These are phyloP conservation scores for Anaeramoeba ignava DNA, from an alignment of 78 protist genomes.

Conservation along the genomic window DNA sequence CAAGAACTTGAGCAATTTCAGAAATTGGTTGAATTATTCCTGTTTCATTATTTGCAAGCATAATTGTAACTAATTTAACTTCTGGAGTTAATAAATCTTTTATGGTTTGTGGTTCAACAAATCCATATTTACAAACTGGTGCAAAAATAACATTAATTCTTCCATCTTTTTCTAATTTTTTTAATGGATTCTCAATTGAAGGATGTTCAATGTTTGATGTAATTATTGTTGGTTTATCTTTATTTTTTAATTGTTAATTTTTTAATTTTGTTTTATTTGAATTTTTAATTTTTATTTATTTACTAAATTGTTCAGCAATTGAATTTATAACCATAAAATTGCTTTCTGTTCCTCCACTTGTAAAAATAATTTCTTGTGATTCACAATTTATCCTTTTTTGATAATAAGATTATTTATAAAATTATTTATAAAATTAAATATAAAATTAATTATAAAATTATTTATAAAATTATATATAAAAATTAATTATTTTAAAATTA, in stretches of 20 bases:
- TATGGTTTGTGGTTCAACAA: neutral
- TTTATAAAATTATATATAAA: no score
- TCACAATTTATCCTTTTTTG: neutral
- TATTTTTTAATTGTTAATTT: no score
- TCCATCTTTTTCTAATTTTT: neutral
- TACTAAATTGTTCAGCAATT: neutral
- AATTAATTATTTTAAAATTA: no score
- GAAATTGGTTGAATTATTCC: neutral
- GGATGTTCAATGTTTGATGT: neutral
- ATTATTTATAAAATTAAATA: no score
- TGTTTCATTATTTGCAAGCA: constrained; percentile 1
- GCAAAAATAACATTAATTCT: neutral
- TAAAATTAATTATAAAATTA: no score
- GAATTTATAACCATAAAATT: neutral
- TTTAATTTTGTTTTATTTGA: no score
- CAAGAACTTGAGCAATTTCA: neutral
- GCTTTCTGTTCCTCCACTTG: neutral
- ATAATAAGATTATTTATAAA: no score
- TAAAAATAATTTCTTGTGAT: neutral
- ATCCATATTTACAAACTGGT: neutral
- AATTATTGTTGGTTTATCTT: no score
- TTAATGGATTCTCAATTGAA: neutral
- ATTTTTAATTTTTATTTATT: no score
- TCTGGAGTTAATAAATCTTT: neutral
- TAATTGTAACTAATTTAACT: neutral